phyloP scores from a whole-genome alignment of 345 rosid species.

The Euphorbia tirucalli region DNA sequence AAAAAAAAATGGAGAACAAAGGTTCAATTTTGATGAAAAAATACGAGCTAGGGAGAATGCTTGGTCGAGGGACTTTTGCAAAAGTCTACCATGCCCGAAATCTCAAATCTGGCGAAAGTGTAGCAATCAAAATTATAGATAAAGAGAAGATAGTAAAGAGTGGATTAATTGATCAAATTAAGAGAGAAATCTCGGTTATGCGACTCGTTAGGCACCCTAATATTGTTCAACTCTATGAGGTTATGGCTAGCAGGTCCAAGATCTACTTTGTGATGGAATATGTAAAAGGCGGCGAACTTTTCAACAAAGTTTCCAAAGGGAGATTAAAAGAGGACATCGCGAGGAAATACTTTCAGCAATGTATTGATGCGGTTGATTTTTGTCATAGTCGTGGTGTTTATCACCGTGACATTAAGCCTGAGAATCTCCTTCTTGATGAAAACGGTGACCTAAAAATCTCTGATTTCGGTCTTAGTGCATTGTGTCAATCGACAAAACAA shows the following conservation, averaged over 20 bases:
- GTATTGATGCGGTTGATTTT: slow-evolving; percentile 68
- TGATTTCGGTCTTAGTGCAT: slow-evolving; percentile 75
- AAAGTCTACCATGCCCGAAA: slow-evolving; percentile 76
- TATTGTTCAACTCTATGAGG: slow-evolving; percentile 73
- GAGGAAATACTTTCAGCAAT: slow-evolving; percentile 69
- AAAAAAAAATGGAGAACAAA: slow-evolving; percentile 54
- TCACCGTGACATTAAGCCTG: slow-evolving; percentile 86
- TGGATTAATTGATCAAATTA: slow-evolving; percentile 78
- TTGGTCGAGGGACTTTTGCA: slow-evolving; percentile 88
- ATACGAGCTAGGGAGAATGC: slow-evolving; percentile 70
- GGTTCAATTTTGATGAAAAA: slow-evolving; percentile 51
- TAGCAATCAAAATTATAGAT: slow-evolving; percentile 72
- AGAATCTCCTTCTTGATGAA: slow-evolving; percentile 77
- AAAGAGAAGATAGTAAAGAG: slow-evolving; percentile 58
- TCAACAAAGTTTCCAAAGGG: slow-evolving; percentile 65
- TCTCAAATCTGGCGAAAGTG: slow-evolving; percentile 53
- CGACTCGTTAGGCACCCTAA: slow-evolving; percentile 73
- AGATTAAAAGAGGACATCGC: slow-evolving; percentile 68
- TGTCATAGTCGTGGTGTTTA: slow-evolving; percentile 89
- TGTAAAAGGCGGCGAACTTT: slow-evolving; percentile 78
- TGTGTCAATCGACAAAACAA: slow-evolving; percentile 48
- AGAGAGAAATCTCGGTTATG: slow-evolving; percentile 84
- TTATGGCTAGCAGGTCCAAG: slow-evolving; percentile 81
- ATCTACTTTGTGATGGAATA: slow-evolving; percentile 82
- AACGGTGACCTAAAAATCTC: slow-evolving; percentile 65